These are phyloP conservation scores for Aegilops speltoides DNA, from an alignment of 176 grass and related monocot species.

Conservation along the genomic window DNA sequence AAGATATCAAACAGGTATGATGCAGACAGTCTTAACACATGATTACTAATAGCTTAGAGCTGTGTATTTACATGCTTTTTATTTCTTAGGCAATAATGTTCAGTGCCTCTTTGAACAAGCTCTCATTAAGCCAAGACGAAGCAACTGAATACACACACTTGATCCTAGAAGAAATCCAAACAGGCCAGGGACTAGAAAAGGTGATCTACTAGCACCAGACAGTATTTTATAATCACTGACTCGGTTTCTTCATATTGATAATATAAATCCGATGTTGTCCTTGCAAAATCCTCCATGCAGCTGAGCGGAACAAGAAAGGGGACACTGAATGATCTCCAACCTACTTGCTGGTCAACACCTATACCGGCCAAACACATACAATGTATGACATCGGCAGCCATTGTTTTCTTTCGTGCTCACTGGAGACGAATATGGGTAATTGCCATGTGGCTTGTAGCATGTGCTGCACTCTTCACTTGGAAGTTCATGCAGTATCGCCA, in stretches of 20 bases:
- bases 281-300: background rate
- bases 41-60: background rate
- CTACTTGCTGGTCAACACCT: background rate
- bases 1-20: conserved; percentile 29
- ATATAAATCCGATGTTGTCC: background rate
- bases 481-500: conserved; percentile 63
- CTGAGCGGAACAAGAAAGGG: conserved; percentile 9
- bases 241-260: background rate
- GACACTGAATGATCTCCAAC: background rate
- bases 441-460: conserved; percentile 50
- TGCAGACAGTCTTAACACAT: background rate
- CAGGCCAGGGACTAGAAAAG: conserved; percentile 8
- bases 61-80: background rate
- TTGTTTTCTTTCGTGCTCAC: conserved; percentile 43
- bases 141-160: conserved; percentile 25
- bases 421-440: conserved; percentile 56
- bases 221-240: background rate
- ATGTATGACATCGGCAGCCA: background rate
- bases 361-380: background rate
- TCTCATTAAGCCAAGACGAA: conserved; percentile 30
- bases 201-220: background rate
- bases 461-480: conserved; percentile 58
- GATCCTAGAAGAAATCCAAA: conserved; percentile 29
- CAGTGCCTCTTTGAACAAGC: conserved; percentile 27
- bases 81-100: conserved; percentile 36